These are phyloP conservation scores for Gastrolobium bilobum DNA, from an alignment of 306 rosid species.

Conservation along the genomic window DNA sequence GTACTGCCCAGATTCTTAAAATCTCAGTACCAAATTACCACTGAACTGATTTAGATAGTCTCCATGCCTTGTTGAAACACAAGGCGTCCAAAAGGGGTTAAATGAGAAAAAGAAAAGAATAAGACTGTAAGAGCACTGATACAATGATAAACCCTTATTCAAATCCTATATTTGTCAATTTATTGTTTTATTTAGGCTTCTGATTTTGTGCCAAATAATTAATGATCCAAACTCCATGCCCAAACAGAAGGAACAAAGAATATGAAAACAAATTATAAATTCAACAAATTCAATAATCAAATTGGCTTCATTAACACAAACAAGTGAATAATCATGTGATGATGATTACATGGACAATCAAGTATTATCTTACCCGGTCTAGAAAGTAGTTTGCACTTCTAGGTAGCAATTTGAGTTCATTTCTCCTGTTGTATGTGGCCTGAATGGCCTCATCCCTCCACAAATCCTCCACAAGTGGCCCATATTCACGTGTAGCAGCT, in stretches of 20 bases:
- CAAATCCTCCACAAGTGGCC: constrained; percentile 71
- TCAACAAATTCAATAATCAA: constrained; percentile 16
- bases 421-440: constrained; percentile 76
- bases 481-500: constrained; percentile 58
- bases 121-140: background rate
- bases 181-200: constrained; percentile 2
- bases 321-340: constrained; percentile 1
- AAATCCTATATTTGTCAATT: constrained; percentile 12
- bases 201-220: constrained; percentile 22
- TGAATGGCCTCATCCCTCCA: constrained; percentile 88
- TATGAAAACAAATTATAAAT: constrained; percentile 14
- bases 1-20: background rate
- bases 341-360: constrained; percentile 10
- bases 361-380: constrained; percentile 66
- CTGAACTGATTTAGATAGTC: constrained; percentile 7
- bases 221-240: background rate
- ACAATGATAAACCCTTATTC: background rate
- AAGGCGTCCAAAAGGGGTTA: background rate
- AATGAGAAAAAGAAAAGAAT: background rate
- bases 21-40: background rate
- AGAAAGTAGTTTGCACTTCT: constrained; percentile 80
- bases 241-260: constrained; percentile 19
- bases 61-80: background rate
- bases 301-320: constrained; percentile 13
- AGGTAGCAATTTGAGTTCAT: constrained; percentile 80